These are phyloP conservation scores for Populus hybrid DNA, from an alignment of 441 rosid genomes.

Conservation along the genomic window DNA sequence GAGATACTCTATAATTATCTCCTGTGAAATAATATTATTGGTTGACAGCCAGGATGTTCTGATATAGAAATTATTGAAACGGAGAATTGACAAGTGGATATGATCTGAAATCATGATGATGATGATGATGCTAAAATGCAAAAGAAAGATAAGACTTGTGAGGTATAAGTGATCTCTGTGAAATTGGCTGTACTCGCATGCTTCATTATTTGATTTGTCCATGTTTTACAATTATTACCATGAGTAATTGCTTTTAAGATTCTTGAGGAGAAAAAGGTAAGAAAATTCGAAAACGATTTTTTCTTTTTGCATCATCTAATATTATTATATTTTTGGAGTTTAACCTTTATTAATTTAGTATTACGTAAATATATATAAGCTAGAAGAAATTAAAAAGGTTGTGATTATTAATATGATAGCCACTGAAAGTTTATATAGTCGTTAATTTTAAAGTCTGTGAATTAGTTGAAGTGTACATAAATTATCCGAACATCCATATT, in stretches of 20 bases:
- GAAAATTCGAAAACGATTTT: background rate
- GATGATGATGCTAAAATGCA: background rate
- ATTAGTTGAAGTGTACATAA: rapidly evolving
- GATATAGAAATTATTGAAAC: conserved; percentile 7
- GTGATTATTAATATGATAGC: too few relatives aligned
- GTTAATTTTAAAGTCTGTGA: too few relatives aligned
- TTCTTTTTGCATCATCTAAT: background rate
- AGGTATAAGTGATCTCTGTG: background rate
- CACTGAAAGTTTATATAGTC: rapidly evolving
- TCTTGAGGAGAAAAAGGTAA: background rate
- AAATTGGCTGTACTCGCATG: conserved; percentile 4
- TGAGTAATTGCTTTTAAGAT: background rate
- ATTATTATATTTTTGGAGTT: background rate
- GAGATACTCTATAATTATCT: background rate
- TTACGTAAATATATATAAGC: too few relatives aligned
- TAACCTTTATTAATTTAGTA: too few relatives aligned
- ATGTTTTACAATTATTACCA: conserved; percentile 6
- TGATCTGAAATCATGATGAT: conserved; percentile 11
- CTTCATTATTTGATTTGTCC: conserved; percentile 3
- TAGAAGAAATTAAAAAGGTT: too few relatives aligned
- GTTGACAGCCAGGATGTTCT: background rate
- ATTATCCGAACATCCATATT: too few relatives aligned
- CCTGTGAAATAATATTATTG: background rate
- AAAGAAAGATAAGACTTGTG: background rate
- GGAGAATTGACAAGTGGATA: background rate